Base-by-base conservation (phyloP, 2,329 filamentous ascomycete species). In the Aspergillus sp. region DNA sequence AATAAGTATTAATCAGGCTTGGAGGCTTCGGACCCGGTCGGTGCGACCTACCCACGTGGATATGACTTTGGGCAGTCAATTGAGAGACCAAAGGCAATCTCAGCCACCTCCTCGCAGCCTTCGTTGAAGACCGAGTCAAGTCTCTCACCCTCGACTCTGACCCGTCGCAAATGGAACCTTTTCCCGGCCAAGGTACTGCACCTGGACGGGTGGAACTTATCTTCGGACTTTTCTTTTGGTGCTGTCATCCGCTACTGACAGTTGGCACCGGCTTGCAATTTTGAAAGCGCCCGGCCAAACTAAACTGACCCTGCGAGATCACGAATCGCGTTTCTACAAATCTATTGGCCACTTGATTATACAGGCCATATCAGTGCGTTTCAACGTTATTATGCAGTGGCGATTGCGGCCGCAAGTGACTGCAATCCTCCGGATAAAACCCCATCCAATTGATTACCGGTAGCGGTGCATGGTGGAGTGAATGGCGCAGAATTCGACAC, bases 311-410 rank as follows among this genome's bases (percentile, higher is more conserved):
- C 45, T 49, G 52, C 12, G 17, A 4, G 38, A 48, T 26, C 24
- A 17, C 42, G 36, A 55, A 17, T 39, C 9, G 12, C 32, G 38
- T 43, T 22, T 50, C 15, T 24, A 11, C 30, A 30, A 30, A 24
- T 38, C 32, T n/a, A 48, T 48, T 52, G 38, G 51, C 50, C 12
- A 12, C 24, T 30, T 15, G 17, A 22, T 49, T n/a, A 54, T 57
- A 50, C 50, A 57, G 55, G 50, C 49, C 50, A 57, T 57, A 47
- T 47, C 50, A 44, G 26, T 53, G 26, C 32, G 55, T 57, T 57
- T 53, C 55, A 54, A 50, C 47, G 39, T 57, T 54, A 53, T 47
- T 32, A 49, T 38, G 34, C 24, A n/a, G 44, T 53, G 26, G 44
- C 42, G 24, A 44, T 17, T 13, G 43, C 30, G 22, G 38, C 36